Evolutionary conservation across 495 filamentous ascomycete species (phyloP), one percentile per base, ranked within the genome.

Genomic region (Penicillium angulare): DNA sequence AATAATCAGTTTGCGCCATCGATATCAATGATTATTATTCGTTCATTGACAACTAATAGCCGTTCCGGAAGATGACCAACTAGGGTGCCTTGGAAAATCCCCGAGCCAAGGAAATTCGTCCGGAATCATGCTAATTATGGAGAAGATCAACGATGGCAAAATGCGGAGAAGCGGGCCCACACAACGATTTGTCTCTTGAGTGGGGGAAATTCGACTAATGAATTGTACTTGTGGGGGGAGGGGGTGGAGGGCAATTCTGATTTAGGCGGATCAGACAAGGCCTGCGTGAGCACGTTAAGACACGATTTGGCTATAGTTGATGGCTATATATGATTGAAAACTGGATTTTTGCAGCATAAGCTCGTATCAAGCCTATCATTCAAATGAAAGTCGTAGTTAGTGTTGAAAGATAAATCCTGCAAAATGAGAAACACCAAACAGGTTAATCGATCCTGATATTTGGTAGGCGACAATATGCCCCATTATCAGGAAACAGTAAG

Each of bases 81-180:
- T 24, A 13, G 24, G 20, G n/a, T 9, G 18, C 35, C 21, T 6
- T 9, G 2, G 7, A 5, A 40, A 18, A 12, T 9, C 15, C n/a
- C 21, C 38, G 20, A 24, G 38, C 21, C 20, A 41, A 41, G 38
- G 9, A 24, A 24, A n/a, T 41, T 41, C n/a, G 38, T 22, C 24
- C 12, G 38, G 2, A 23, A 12, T 26, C 38, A 23, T 15, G 33
- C 33, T 35, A 12, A 40, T 49, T 54, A 49, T 45, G 53, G 53
- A 44, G 53, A 56, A 48, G 49, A 57, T 57, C 55, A 53, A 31
- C 50, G 8, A 18, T 21, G 21, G 43, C 33, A 31, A 32, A 49
- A 53, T 49, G 55, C 50, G 55, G 55, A 40, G 55, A 50, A 57
- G 50, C 24, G 46, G 52, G 40, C 31, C 38, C 17, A 5, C 23